A percentile compares a stretch with the other conserved stretches of the same genome.
Conservation (phyloP, 352 stramenopile species). For the Phytopythium delawarense region DNA sequence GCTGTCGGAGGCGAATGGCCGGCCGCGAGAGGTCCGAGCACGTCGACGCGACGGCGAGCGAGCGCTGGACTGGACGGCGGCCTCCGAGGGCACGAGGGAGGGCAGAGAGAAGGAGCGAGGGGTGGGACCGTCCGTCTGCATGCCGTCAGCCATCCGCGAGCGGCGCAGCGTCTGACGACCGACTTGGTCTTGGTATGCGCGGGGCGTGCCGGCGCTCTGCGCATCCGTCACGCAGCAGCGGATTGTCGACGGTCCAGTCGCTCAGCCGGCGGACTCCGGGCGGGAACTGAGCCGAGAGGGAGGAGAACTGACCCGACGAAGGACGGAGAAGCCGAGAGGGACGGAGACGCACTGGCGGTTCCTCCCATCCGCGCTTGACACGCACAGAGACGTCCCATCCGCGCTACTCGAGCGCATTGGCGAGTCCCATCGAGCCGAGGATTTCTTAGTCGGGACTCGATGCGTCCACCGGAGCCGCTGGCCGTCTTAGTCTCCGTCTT, state of each 20-base stretch:
- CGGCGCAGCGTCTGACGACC: background rate
- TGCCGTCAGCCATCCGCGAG: background rate
- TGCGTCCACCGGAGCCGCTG: background rate
- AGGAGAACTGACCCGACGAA: too few relatives aligned
- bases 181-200: background rate
- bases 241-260: background rate
- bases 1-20: background rate
- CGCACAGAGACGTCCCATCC: background rate
- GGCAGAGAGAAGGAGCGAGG: background rate
- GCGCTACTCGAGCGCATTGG: background rate
- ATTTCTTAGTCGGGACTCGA: background rate
- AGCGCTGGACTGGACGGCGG: background rate
- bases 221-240: background rate
- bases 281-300: too few relatives aligned
- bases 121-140: background rate
- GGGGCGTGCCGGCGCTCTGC: too few relatives aligned
- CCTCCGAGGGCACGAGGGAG: background rate
- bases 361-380: background rate
- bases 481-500: background rate
- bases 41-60: background rate
- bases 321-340: too few relatives aligned
- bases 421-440: background rate
- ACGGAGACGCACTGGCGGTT: too few relatives aligned
- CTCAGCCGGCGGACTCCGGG: too few relatives aligned
- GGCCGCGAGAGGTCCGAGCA: background rate